phyloP scores from a whole-genome alignment of 1,139 yeast species.

The Zygosaccharomyces pseudobailii region DNA sequence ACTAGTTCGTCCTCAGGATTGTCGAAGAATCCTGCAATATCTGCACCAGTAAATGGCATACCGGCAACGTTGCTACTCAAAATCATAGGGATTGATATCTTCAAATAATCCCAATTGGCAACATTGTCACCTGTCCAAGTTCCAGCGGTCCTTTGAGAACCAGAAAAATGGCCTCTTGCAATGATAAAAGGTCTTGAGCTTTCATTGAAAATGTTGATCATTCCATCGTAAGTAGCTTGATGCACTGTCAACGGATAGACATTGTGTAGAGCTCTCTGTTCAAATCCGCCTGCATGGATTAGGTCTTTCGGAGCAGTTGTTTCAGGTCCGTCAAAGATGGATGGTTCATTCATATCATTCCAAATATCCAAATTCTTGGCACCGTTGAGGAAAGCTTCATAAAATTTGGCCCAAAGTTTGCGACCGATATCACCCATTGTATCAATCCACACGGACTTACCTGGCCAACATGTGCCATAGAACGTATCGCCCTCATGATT shows the following conservation, averaged over 20 bases:
- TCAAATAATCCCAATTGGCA: constrained; percentile 86
- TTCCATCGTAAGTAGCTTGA: constrained; percentile 69
- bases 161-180: constrained; percentile 82
- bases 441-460: constrained; percentile 91
- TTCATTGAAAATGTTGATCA: constrained; percentile 45
- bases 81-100: constrained; percentile 80
- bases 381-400: constrained; percentile 47
- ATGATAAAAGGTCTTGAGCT: constrained; percentile 78
- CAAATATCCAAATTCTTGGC: constrained; percentile 69
- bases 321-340: constrained; percentile 92
- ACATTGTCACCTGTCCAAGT: constrained; percentile 98
- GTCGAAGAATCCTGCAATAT: constrained; percentile 95
- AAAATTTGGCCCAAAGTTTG: constrained; percentile 54
- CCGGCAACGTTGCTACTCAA: constrained; percentile 78
- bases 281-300: constrained; percentile 75
- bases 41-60: constrained; percentile 93
- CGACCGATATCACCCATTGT: constrained; percentile 63
- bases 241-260: constrained; percentile 75
- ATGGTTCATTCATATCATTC: constrained; percentile 99
- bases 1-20: constrained; percentile 77
- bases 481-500: constrained; percentile 49
- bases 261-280: constrained; percentile 88
- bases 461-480: constrained; percentile 98
- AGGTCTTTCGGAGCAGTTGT: constrained; percentile 80
- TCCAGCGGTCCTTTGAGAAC: constrained; percentile 87